Percentiles rank a stretch among this genome's conserved stretches.
These are phyloP conservation scores for Acrocalymma vagum DNA, from an alignment of 2,329 filamentous ascomycete genomes.

Conservation along the genomic window DNA sequence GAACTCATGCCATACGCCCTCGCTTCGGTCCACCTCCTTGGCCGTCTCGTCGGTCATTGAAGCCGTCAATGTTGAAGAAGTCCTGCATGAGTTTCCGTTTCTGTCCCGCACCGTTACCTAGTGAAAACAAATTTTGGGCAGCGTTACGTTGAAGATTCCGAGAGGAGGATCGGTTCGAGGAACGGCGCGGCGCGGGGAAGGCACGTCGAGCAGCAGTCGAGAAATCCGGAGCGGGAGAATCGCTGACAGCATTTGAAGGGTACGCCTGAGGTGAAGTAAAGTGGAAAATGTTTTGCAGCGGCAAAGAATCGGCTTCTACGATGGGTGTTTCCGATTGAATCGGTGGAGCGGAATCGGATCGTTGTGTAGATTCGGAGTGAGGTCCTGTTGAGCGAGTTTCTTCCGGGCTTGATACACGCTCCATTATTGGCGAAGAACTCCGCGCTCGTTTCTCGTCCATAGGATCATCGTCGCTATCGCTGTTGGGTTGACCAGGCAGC, in stretches of 20 bases:
- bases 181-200: constrained; percentile 41
- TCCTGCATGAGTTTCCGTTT: constrained; percentile 79
- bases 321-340: constrained; percentile 49
- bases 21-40: constrained; percentile 48
- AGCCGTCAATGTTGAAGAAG: constrained; percentile 75
- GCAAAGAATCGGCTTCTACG: constrained; percentile 34
- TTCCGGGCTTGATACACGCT: constrained; percentile 57
- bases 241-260: constrained; percentile 55
- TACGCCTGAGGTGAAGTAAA: constrained; percentile 73
- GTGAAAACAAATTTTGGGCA: constrained; percentile 49
- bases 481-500: constrained; percentile 61
- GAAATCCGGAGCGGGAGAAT: constrained; percentile 30
- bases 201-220: constrained; percentile 39
- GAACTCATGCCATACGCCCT: constrained; percentile 43
- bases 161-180: constrained; percentile 44
- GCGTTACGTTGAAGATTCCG: constrained; percentile 41
- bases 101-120: constrained; percentile 72
- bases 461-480: constrained; percentile 74
- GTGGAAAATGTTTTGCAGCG: constrained; percentile 62
- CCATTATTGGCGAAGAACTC: constrained; percentile 66
- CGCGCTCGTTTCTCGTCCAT: constrained; percentile 67
- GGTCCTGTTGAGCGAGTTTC: constrained; percentile 42
- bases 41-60: constrained; percentile 67
- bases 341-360: constrained; percentile 46
- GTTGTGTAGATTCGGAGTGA: constrained; percentile 22